Conservation (phyloP, 78 protist species). For the Dictyostelium capitatum region DNA sequence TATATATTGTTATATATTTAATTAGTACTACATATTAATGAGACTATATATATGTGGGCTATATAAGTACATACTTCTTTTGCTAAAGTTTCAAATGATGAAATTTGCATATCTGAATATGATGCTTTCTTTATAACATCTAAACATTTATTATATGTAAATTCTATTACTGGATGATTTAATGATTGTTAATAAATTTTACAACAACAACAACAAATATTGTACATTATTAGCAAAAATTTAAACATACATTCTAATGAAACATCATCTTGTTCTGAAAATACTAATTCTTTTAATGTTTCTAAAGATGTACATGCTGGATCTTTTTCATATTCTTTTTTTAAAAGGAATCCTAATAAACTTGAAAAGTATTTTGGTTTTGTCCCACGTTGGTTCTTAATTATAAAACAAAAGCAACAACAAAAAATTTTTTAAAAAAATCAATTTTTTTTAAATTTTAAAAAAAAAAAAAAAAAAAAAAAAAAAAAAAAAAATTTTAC, state of each 20-base stretch:
- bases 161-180: background rate
- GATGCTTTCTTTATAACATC: conserved; percentile 25
- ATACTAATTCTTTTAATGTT: conserved; percentile 45
- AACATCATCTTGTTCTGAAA: conserved; percentile 39
- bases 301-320: background rate
- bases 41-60: background rate
- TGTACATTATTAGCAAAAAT: background rate
- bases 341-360: conserved; percentile 49
- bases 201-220: background rate
- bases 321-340: conserved; percentile 77
- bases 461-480: background rate
- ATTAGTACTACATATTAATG: background rate
- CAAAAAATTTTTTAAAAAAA: background rate
- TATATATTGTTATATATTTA: background rate
- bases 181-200: background rate
- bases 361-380: conserved; percentile 56
- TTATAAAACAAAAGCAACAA: background rate
- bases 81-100: conserved; percentile 50
- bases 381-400: background rate
- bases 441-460: background rate
- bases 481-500: background rate
- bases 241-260: conserved; percentile 47
- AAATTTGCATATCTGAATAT: conserved; percentile 33
- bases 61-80: conserved; percentile 22
- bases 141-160: conserved; percentile 51